phyloP scores from a whole-genome alignment of 1,284 basidiomycete genomes.

The Fomitiporia mediterranea region DNA sequence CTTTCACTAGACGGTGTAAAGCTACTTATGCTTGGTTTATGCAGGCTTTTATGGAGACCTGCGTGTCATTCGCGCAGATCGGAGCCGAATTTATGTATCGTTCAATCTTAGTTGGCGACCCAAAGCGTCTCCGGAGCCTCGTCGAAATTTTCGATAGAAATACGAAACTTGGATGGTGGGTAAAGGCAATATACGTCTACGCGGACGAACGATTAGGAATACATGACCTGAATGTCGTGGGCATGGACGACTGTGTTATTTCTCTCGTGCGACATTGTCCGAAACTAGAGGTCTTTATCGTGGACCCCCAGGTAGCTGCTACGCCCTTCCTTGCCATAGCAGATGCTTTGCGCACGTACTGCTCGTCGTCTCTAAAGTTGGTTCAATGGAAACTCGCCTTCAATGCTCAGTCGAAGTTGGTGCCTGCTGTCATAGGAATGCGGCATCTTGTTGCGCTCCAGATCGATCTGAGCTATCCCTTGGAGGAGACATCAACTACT shows the following conservation, averaged over 20 bases:
- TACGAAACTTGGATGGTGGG: conserved; percentile 57
- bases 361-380: conserved; percentile 46
- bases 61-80: conserved; percentile 45
- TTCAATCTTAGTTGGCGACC: conserved; percentile 57
- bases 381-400: conserved; percentile 55
- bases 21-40: not conserved
- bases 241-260: conserved; percentile 28
- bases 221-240: conserved; percentile 30
- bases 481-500: conserved; percentile 22
- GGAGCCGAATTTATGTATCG: conserved; percentile 61
- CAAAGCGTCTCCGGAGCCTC: conserved; percentile 44
- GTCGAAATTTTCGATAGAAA: conserved; percentile 45
- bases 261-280: conserved; percentile 37
- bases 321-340: conserved; percentile 54
- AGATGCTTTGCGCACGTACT: conserved; percentile 50
- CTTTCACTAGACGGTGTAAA: not conserved
- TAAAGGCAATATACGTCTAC: conserved; percentile 52
- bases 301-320: conserved; percentile 50
- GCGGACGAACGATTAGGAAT: conserved; percentile 12
- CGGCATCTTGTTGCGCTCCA: conserved; percentile 48
- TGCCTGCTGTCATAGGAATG: conserved; percentile 60
- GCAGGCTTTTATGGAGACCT: conserved; percentile 63
- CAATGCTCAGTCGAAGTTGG: conserved; percentile 53
- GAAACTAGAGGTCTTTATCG: conserved; percentile 64
- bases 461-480: conserved; percentile 44